Base-by-base conservation (phyloP, 148 eudicot genomes). In the Bassia scoparia region DNA sequence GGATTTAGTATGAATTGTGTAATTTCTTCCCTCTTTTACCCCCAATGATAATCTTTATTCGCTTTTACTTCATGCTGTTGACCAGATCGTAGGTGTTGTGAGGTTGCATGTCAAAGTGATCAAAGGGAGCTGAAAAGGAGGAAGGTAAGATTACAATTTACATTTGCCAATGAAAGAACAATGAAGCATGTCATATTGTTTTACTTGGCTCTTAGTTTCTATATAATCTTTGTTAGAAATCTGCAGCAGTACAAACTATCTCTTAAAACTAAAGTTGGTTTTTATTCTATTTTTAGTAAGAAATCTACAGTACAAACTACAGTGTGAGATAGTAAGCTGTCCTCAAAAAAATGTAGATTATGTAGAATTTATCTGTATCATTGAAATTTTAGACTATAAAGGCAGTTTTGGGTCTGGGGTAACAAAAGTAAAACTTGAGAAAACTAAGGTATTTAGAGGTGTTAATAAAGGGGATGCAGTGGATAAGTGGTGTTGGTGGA, bases 141-240 rank as follows among this genome's bases (percentile, higher is more conserved):
- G 78, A 89, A 91, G 97, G 98, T 94, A 84, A 44, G 26, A 20
- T 35, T 75, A 66, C 34, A 15, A 15, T 46, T n/a, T n/a, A 37
- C 27, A 17, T 23, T 67, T 79, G 55, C 33, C 31, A 67, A 12
- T 52, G 61, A 61, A 65, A 7, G 23, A 31, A 50, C 72, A 41
- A 41, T 8, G 12, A 33, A 58, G 65, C 52, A 60, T 70, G 61
- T 10, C 35, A 23, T 46, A 59, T 69, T 61, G 30, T 76, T 38
- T 81, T 37, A 48, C n/a, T 69, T 56, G 41, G 13, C 11, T 21
- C 59, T 43, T 71, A 55, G 23, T 35, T 34, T 24, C 30, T 5
- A 61, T 27, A 21, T 35, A n/a, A n/a, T 34, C 6, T 61, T 10
- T 37, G 29, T 37, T 23, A 7, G 9, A 66, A 66, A 66, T 30